A percentile compares a stretch with the other conserved stretches of the same genome.
phyloP scores from a whole-genome alignment of 2,329 filamentous ascomycete genomes.

The Pseudocercospora macadamiae region DNA sequence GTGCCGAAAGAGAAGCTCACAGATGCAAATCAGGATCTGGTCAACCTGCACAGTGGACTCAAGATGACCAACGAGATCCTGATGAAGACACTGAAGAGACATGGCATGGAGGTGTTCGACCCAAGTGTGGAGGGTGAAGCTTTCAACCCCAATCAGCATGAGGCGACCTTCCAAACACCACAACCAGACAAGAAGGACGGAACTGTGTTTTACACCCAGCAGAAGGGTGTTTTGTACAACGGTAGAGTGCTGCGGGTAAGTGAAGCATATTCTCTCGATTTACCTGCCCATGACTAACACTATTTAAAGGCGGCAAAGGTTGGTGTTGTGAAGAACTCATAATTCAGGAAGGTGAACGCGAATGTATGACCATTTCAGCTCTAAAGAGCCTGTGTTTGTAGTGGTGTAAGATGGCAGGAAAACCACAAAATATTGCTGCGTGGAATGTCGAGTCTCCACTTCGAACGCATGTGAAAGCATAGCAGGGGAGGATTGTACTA shows the following conservation, averaged over 20 bases:
- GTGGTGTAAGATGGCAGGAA: not conserved
- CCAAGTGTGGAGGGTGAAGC: slow-evolving; percentile 72
- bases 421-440: not conserved
- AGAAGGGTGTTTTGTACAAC: slow-evolving; percentile 94
- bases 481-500: slow-evolving; percentile 1
- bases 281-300: slow-evolving; percentile 30
- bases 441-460: slow-evolving; percentile 4
- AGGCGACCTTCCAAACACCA: slow-evolving; percentile 93
- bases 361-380: not conserved
- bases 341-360: not conserved
- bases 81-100: slow-evolving; percentile 86
- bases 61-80: slow-evolving; percentile 94
- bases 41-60: slow-evolving; percentile 81
- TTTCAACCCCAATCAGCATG: slow-evolving; percentile 95
- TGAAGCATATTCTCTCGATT: not conserved
- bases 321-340: slow-evolving; percentile 85
- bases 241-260: slow-evolving; percentile 75
- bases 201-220: slow-evolving; percentile 87
- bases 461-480: not conserved
- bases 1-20: slow-evolving; percentile 75
- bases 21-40: slow-evolving; percentile 69
- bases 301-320: slow-evolving; percentile 76
- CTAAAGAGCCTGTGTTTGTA: not conserved
- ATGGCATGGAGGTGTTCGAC: slow-evolving; percentile 88
- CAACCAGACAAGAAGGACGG: slow-evolving; percentile 86